A percentile compares a stretch with the other conserved stretches of the same genome.
Evolutionary conservation across 768 basidiomycete genomes (phyloP).

Genomic region (Amanita muscaria): DNA sequence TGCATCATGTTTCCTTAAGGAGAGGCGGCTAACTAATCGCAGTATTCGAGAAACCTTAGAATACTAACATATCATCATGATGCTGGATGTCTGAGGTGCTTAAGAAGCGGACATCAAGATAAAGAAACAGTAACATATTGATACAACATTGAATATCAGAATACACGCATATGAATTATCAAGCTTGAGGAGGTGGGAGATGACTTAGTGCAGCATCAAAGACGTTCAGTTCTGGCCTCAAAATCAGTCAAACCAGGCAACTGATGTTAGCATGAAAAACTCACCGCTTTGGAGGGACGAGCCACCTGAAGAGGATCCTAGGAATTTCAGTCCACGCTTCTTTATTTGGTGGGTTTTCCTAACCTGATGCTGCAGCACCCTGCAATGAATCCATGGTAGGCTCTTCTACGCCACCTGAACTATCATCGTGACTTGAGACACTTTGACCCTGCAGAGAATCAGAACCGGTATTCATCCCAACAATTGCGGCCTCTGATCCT

Average conservation of each 20-base stretch:
- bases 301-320: too few species aligned
- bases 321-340: too few species aligned
- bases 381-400: constrained; percentile 8
- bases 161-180: background rate
- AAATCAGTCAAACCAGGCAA: background rate
- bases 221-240: background rate
- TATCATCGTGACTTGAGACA: constrained; percentile 1
- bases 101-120: too few species aligned
- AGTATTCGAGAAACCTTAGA: too few species aligned
- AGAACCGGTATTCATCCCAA: background rate
- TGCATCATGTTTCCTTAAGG: too few species aligned
- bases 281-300: constrained; percentile 2
- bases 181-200: background rate
- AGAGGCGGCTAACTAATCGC: too few species aligned
- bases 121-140: too few species aligned
- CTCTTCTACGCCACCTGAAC: background rate
- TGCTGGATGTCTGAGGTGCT: too few species aligned
- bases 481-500: background rate
- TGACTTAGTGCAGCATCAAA: constrained; percentile 1
- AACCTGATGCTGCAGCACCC: constrained; percentile 3
- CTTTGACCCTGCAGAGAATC: constrained; percentile 3
- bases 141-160: too few species aligned
- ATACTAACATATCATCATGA: too few species aligned
- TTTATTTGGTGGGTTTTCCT: too few species aligned
- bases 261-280: background rate